Evolutionary conservation across 495 filamentous ascomycete species (phyloP), one percentile per base, ranked within the genome.

Genomic region (Penicillium nucicola): DNA sequence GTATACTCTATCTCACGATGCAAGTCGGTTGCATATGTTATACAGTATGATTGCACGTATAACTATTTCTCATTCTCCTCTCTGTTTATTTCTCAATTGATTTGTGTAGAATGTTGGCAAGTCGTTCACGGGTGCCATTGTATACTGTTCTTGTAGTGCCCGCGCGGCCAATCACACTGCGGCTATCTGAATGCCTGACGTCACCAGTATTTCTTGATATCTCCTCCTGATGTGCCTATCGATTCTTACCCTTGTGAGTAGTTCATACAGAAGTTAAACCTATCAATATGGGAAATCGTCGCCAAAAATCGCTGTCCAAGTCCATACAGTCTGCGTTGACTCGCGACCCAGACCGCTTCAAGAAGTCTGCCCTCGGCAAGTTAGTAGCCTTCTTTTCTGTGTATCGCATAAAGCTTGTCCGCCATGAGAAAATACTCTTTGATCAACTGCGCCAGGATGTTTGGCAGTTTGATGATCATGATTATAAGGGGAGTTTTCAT

Each of bases 401-500:
- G 22, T 57, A 57, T 23, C 58, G 65, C 28, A 61, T 73, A 12
- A 68, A 64, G 13, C 60, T 75, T 0, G 15, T 69, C 18, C 62
- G 70, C 14, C 60, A 62, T 40, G 61, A 64, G n/a, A 35, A 52
- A 4, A 30, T 58, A 1, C 33, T 58, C 0, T 76, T 74, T 42
- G 44, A 25, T 1, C 59, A 42, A 28, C 61, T 76, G 12, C 70
- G 72, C 8, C 53, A 45, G 19, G 65, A 69, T 23, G 56, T 71
- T 5, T 85, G 81, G 81, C 37, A 62, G 3, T 73, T 84, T 19
- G 60, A 75, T 14, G 77, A 84, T 45, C 65, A 71, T 18, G 76
- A 77, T n/a, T 85, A 85, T 51, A 60, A 58, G 11, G 65, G 68
- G 14, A 80, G 73, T 22, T 84, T 85, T 51, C 64, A 65, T n/a